Conservation (phyloP, 1,284 basidiomycete genomes). For the Pholiota adiposa region DNA sequence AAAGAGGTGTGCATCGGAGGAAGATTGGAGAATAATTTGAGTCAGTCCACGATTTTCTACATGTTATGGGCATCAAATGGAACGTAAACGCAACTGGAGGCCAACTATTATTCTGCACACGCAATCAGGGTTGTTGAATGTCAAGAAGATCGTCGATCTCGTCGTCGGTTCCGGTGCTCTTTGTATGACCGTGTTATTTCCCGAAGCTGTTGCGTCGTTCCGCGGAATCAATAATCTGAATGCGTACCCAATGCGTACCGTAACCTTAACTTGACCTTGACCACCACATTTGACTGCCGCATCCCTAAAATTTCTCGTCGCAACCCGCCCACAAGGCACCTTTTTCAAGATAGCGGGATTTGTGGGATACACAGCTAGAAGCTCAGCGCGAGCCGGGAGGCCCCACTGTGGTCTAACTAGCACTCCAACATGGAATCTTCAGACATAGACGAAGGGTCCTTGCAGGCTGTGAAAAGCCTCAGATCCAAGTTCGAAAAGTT, state of each 20-base stretch:
- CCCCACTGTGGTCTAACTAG: neutral
- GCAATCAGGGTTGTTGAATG: neutral
- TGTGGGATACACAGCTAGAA: neutral
- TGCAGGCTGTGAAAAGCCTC: constrained; percentile 67
- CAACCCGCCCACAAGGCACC: neutral
- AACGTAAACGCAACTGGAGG: constrained; percentile 7
- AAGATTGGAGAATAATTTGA: neutral
- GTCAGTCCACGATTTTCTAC: neutral
- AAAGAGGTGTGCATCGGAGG: neutral
- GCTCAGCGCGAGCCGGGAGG: neutral
- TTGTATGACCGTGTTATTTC: neutral
- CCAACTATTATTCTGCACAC: too few relatives aligned
- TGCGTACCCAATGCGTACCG: too few relatives aligned
- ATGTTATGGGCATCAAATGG: neutral
- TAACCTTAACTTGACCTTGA: neutral
- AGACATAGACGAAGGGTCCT: constrained; percentile 53
- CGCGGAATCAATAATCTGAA: neutral
- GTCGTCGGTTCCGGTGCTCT: neutral
- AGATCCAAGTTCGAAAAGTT: constrained; percentile 71
- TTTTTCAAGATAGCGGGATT: neutral
- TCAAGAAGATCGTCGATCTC: neutral
- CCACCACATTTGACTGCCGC: neutral
- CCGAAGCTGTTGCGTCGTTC: neutral
- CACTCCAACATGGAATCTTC: constrained; percentile 17
- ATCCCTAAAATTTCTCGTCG: neutral